phyloP scores from a whole-genome alignment of 2,329 filamentous ascomycete species.

The Talaromyces sp. region DNA sequence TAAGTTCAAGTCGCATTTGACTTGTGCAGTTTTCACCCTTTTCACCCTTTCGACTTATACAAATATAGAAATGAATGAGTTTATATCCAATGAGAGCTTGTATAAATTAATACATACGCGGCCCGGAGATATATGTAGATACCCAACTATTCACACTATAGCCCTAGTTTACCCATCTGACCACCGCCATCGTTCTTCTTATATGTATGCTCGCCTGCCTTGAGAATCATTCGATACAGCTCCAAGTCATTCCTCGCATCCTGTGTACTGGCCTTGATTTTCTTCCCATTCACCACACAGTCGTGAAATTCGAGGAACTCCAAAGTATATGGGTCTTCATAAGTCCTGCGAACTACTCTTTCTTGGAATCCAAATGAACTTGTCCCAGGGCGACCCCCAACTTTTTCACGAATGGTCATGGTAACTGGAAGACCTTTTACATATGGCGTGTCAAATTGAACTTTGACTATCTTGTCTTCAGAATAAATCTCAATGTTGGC shows the following conservation, averaged over 20 bases:
- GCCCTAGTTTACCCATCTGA: background rate
- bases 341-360: constrained; percentile 39
- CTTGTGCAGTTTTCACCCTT: too few species aligned
- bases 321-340: constrained; percentile 42
- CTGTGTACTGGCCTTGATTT: constrained; percentile 35
- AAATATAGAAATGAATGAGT: too few species aligned
- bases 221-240: constrained; percentile 34
- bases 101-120: too few species aligned
- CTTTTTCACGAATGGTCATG: constrained; percentile 43
- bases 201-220: constrained; percentile 16
- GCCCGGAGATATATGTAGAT: too few species aligned
- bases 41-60: too few species aligned
- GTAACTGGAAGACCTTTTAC: constrained; percentile 54
- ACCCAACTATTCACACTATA: background rate
- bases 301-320: constrained; percentile 39
- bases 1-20: too few species aligned
- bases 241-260: constrained; percentile 40
- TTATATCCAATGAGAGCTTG: too few species aligned
- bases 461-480: constrained; percentile 46
- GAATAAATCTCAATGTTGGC: constrained; percentile 42
- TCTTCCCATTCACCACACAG: constrained; percentile 31
- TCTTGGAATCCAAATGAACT: constrained; percentile 26
- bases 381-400: constrained; percentile 21
- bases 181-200: background rate
- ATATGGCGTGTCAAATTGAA: constrained; percentile 54